phyloP scores from a whole-genome alignment of 1,284 basidiomycete genomes.

The Moesziomyces parantarcticus region DNA sequence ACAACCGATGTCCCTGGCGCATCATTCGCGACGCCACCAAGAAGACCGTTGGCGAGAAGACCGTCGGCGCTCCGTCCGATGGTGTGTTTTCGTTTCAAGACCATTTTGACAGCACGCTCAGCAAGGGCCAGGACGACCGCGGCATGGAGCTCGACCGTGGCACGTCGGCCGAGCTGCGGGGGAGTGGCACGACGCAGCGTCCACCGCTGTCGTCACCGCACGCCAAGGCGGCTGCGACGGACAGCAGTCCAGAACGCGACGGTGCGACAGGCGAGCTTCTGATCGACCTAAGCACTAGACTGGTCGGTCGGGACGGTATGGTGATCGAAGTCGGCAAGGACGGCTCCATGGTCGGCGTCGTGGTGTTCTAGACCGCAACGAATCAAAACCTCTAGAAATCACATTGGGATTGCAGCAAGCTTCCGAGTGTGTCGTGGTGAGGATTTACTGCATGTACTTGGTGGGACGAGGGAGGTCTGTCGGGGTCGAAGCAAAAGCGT shows the following conservation, averaged over 20 bases:
- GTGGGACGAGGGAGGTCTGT: slow-evolving; percentile 46
- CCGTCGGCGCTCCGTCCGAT: neutral
- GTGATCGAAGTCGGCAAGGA: slow-evolving; percentile 43
- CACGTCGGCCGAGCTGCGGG: slow-evolving; percentile 39
- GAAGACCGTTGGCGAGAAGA: slow-evolving; percentile 1
- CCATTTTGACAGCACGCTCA: slow-evolving; percentile 34
- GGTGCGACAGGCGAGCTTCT: slow-evolving; percentile 22
- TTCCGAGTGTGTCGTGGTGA: neutral
- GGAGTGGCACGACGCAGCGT: neutral
- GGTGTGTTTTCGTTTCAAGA: slow-evolving; percentile 25
- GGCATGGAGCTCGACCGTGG: slow-evolving; percentile 49
- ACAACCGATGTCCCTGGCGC: slow-evolving; percentile 48
- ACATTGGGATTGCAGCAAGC: neutral
- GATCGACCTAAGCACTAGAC: slow-evolving; percentile 38
- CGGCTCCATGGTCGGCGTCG: slow-evolving; percentile 40
- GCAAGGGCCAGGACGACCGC: slow-evolving; percentile 22
- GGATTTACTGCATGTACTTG: slow-evolving; percentile 48
- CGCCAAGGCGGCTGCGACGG: slow-evolving; percentile 4
- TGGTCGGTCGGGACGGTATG: slow-evolving; percentile 37
- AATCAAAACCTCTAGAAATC: neutral
- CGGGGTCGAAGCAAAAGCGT: neutral
- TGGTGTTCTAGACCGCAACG: slow-evolving; percentile 22
- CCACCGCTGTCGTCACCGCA: neutral
- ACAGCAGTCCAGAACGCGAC: slow-evolving; percentile 24
- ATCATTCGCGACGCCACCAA: slow-evolving; percentile 1